Base-by-base conservation (phyloP, 1,284 basidiomycete genomes). In the Irpex lacteus region DNA sequence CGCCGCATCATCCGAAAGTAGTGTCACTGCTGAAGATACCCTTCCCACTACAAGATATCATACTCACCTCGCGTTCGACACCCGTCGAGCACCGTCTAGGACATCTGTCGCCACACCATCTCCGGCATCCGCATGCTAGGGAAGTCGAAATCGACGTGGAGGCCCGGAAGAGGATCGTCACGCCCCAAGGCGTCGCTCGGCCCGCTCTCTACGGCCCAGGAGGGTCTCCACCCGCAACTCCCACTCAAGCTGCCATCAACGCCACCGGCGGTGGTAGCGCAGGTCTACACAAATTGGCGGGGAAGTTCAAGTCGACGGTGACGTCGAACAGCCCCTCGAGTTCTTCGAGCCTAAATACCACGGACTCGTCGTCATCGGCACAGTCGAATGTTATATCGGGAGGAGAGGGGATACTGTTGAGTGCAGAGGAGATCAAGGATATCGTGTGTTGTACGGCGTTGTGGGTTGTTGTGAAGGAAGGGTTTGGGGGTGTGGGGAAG, bases 1-100 rank as follows among this genome's bases (percentile, higher is more conserved):
- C 96, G 1, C 96, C 96, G 15, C 95, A 98, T 75, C 97, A 98
- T 76, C 97, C 97, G 5, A 96, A 97, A 74, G 90, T 98, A 18
- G 91, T 98, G 36, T 92, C 90, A 40, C 88, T 96, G 77, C 84
- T 98, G 64, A 93, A 95, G 73, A 86, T 98, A 59, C 95, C 96
- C 7, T 94, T 90, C 75, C 90, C 92, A 0, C 82, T 98, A 0
- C 88, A 91, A 0, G 88, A 93, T 66, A 80, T 96, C 21, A 40
- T 60, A 19, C 44, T 66, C 54, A 26, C 52, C 13, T 32, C 53
- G n/a, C 58, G 47, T 13, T 36, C 32, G 37, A 13, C 54, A 13
- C 62, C 59, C 2, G 54, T 44, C 3, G 21, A 36, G 5, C 60
- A 58, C 3, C 55, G 37, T 13, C n/a, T 13, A 11, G 49, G 59